Base-by-base conservation (phyloP, 305 asterid genomes). In the Rubia tinctorum region DNA sequence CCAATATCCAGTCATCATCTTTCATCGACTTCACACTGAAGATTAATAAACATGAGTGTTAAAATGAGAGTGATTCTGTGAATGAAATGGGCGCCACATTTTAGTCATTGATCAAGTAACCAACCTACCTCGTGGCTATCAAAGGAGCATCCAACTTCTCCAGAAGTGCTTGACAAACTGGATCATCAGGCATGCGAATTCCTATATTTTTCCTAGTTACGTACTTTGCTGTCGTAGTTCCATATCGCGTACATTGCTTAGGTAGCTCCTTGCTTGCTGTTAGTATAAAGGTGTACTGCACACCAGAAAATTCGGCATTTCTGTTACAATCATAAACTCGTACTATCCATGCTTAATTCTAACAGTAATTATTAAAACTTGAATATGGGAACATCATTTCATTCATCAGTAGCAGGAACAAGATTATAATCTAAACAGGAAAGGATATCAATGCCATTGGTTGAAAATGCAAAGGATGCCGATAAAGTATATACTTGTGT, bases 261-360 rank as follows among this genome's bases (percentile, higher is more conserved):
- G 97, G 97, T 75, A 93, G 82, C 76, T 81, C 95, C 85, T 93
- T 93, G 84, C 96, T 90, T 43, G 96, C 96, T 75, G 94, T 86
- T 81, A 93, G 75, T 75, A 93, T 87, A 86, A 93, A 93, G 69
- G 98, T 93, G 83, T 93, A 93, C 98, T 93, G 96, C 71, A 53
- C 62, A 51, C 39, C 13, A 51, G 3, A 51, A 51, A 51, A 49
- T 20, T 8, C 42, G 0, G 14, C 7, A 51, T 25, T 69, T 20
- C 58, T 49, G 18, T 30, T 30, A 51, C 18, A 25, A 13, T 27
- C 39, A 17, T n/a, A 4, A 62, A 66, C 13, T 18, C 23, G 8
- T 27, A 40, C 61, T 22, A 25, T 47, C 61, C 25, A 20, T 34
- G 15, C 27, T 56, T 56, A 56, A 9, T 56, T 58, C 34, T 23